These are phyloP conservation scores for Achaetomium macrosporum DNA, from an alignment of 2,329 filamentous ascomycete species.

Conservation along the genomic window DNA sequence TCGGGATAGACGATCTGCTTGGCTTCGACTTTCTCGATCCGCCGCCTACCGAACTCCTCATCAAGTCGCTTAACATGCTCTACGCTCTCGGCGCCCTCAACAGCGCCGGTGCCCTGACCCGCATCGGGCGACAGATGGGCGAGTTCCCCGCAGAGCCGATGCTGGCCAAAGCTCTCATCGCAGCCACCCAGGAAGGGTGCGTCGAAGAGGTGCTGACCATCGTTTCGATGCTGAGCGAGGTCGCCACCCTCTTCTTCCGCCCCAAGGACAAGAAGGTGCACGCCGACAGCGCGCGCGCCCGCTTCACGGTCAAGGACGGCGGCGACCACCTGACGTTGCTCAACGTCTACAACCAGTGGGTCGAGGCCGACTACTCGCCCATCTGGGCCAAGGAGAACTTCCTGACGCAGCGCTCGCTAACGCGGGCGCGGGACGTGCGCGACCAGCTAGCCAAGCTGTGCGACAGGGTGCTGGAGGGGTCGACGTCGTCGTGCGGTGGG, in stretches of 20 bases:
- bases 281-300: constrained; percentile 80
- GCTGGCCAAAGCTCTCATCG: constrained; percentile 82
- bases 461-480: constrained; percentile 78
- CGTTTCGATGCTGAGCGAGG: constrained; percentile 89
- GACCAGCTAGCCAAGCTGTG: constrained; percentile 90
- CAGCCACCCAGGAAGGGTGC: constrained; percentile 84
- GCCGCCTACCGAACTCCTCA: constrained; percentile 82
- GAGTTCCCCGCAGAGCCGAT: constrained; percentile 92
- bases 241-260: constrained; percentile 83
- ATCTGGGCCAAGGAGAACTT: constrained; percentile 93
- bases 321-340: constrained; percentile 85
- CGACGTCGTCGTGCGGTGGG: constrained; percentile 64
- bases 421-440: constrained; percentile 80
- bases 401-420: constrained; percentile 83
- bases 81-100: constrained; percentile 89
- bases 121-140: constrained; percentile 87
- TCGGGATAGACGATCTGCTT: constrained; percentile 87
- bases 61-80: constrained; percentile 80
- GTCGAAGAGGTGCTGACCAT: constrained; percentile 89
- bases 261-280: constrained; percentile 97
- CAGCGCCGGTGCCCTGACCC: constrained; percentile 81
- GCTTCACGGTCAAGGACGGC: constrained; percentile 85
- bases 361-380: constrained; percentile 80
- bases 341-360: constrained; percentile 94
- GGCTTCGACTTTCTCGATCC: constrained; percentile 97